phyloP scores from a whole-genome alignment of 116 monocot species.

The Thalassia testudinum region DNA sequence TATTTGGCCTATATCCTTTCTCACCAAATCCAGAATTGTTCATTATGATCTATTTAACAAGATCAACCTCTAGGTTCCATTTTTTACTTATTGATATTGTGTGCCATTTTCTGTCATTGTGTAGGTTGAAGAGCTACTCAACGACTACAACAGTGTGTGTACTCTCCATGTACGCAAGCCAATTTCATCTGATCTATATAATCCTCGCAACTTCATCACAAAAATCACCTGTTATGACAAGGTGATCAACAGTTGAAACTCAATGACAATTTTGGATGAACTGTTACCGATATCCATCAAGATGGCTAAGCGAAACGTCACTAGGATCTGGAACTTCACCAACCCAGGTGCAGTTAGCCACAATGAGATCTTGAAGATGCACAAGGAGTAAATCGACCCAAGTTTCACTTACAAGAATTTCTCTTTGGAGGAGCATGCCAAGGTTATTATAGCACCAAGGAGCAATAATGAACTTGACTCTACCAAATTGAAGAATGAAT shows the following conservation, averaged over 20 bases:
- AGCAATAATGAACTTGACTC: no score
- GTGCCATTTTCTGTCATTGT: no score
- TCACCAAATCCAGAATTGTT: no score
- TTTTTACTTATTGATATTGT: no score
- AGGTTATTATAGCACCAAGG: no score
- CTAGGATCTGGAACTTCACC: conserved; percentile 19
- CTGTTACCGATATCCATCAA: no score
- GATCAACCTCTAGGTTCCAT: no score
- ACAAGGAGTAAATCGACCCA: conserved; percentile 10
- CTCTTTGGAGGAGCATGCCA: no score
- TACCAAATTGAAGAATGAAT: no score
- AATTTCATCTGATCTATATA: conserved; percentile 18
- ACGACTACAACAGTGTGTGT: conserved; percentile 22
- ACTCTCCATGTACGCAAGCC: conserved; percentile 21
- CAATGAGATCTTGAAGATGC: conserved; percentile 21
- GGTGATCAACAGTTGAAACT: conserved; percentile 19
- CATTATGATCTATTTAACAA: no score
- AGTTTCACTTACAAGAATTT: no score
- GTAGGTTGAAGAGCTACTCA: conserved; percentile 28
- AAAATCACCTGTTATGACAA: conserved; percentile 22
- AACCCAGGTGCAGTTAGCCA: conserved; percentile 23
- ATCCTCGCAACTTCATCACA: conserved; percentile 26
- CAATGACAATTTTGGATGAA: conserved; percentile 25
- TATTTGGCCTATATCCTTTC: no score
- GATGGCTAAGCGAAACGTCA: conserved; percentile 17